Base-by-base conservation (phyloP, 192 early-diverging fungal genomes). In the Backusella mclennaniae region DNA sequence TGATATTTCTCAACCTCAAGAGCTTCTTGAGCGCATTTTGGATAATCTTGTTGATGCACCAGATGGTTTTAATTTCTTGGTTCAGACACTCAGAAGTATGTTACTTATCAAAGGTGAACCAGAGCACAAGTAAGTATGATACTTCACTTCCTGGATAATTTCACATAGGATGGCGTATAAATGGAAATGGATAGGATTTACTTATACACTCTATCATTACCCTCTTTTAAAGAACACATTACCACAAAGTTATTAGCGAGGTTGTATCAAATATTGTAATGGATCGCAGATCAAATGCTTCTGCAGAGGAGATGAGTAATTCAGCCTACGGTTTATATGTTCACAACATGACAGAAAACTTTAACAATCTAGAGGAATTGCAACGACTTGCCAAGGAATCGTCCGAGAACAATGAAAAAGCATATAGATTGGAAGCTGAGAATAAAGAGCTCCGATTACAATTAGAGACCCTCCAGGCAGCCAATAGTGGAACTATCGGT, bases 251-350 rank as follows among this genome's bases (percentile, higher is more conserved):
- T 12, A 89, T 94, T 67, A 89, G 92, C 77, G 86, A 89, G 26
- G 84, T 94, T 19, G 87, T 93, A 29, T 88, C 90, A 2, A 91
- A 95, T 66, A 85, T 94, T 4, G 94, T 95, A 17, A 86, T 94
- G 81, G 92, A 95, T 73, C 86, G 92, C 7, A 87, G 89, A 66
- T 73, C 78, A 15, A 80, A 79, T 4, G 46, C 67, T 3, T 42
- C 52, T 15, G 71, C 76, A 11, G 90, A 91, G 26, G 86, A 89
- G 36, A 90, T 92, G 75, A 84, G 86, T 12, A 35, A 23, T 26
- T 82, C 87, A 74, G 87, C 87, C 68, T 88, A 89, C 46, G 90
- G 92, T 14, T 80, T 92, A 5, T 90, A 90, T 69, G 92, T 95
- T 6, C 89, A 86, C 33, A 88, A 89, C 11, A 87, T 95, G n/a